Conservation (phyloP, 768 basidiomycete genomes). For the Naganishia vaughanmartiniae region DNA sequence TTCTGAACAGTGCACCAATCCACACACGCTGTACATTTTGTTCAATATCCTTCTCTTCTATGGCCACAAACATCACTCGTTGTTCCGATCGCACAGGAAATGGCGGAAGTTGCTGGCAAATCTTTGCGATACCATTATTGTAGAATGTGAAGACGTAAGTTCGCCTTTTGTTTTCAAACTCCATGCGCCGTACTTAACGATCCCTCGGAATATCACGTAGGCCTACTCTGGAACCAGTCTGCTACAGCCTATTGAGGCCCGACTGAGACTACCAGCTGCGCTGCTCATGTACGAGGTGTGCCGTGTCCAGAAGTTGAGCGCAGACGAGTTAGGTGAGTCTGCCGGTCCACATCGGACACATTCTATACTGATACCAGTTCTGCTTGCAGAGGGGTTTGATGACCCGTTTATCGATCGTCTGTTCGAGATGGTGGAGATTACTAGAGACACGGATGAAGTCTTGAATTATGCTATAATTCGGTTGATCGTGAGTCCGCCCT, state of each 20-base stretch:
- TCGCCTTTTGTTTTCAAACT: not conserved
- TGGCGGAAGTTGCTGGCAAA: conserved; percentile 80
- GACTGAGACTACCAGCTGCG: conserved; percentile 69
- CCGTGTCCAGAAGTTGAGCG: conserved; percentile 76
- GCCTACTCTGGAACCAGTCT: conserved; percentile 15
- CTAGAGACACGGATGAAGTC: conserved; percentile 80
- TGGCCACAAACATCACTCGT: conserved; percentile 66
- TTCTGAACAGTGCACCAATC: conserved; percentile 70
- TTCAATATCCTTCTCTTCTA: conserved; percentile 73
- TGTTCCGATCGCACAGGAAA: conserved; percentile 74
- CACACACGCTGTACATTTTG: conserved; percentile 74
- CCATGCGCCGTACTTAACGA: too few relatives aligned
- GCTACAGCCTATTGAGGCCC: conserved; percentile 65
- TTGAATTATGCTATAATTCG: conserved; percentile 96
- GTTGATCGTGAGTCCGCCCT: conserved; percentile 65
- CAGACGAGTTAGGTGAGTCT: conserved; percentile 72
- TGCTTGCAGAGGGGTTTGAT: conserved; percentile 66
- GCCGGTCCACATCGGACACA: not conserved
- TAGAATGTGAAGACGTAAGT: conserved; percentile 64
- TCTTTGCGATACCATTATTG: conserved; percentile 63
- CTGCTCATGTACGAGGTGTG: conserved; percentile 87
- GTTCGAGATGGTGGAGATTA: conserved; percentile 91
- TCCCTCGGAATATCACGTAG: not conserved
- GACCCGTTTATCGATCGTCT: conserved; percentile 82
- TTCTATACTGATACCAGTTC: not conserved